Evolutionary conservation across 2,329 filamentous ascomycete genomes (phyloP).

Genomic region (Dothistroma septosporum): DNA sequence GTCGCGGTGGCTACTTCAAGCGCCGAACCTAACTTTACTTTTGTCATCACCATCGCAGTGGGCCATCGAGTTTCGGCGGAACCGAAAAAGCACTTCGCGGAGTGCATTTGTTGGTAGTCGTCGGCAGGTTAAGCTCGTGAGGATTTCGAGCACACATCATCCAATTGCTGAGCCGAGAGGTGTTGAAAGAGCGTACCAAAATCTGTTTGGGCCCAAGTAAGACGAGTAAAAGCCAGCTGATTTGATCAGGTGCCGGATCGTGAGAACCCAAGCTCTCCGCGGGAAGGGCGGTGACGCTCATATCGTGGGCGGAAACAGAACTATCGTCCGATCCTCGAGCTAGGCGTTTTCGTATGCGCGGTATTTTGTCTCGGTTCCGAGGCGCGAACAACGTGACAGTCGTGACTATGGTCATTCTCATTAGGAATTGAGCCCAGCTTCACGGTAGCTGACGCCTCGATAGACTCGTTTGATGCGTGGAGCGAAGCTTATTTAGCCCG

Average conservation of each 20-base stretch:
- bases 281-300: too few relatives aligned
- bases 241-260: too few relatives aligned
- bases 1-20: not conserved
- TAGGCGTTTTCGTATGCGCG: not conserved
- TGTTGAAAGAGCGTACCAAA: too few relatives aligned
- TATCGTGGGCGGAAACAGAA: too few relatives aligned
- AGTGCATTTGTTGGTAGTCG: not conserved
- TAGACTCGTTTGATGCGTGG: not conserved
- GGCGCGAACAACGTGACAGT: not conserved
- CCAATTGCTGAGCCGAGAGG: too few relatives aligned
- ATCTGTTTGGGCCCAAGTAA: too few relatives aligned
- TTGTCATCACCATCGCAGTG: not conserved
- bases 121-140: too few relatives aligned
- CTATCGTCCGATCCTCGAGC: too few relatives aligned
- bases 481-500: not conserved
- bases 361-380: not conserved
- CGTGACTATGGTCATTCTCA: not conserved
- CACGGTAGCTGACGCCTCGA: not conserved
- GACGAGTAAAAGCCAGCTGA: too few relatives aligned
- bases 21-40: constrained; percentile 1
- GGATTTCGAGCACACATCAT: too few relatives aligned
- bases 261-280: too few relatives aligned
- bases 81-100: not conserved
- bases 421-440: not conserved
- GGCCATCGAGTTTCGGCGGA: not conserved